Conservation (phyloP, 176 grass and related monocot genomes). For the Secale cereale region DNA sequence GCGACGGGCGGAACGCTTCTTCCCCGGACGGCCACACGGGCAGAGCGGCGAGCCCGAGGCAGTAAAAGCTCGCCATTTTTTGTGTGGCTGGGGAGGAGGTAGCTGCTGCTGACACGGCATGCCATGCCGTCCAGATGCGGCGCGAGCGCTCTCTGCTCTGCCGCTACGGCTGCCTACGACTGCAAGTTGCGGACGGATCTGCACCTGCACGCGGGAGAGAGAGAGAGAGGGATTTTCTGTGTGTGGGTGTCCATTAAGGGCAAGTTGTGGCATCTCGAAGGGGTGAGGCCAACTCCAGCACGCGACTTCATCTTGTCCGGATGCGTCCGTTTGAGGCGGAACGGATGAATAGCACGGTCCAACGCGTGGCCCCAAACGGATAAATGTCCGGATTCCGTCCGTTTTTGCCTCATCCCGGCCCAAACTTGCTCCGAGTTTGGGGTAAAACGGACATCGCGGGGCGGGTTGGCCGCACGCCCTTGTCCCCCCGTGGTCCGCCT, state of each 20-base stretch:
- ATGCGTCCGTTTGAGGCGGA: no score
- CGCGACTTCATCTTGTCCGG: no score
- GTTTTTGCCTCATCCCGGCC: no score
- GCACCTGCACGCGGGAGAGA: not conserved
- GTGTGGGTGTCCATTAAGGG: not conserved
- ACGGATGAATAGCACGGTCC: no score
- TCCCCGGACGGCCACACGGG: not conserved
- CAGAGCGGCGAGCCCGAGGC: no score
- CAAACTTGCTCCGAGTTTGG: no score
- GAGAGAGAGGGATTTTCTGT: not conserved
- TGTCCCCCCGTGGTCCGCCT: no score
- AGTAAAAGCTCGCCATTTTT: not conserved
- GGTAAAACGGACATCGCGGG: no score
- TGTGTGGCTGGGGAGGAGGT: conserved; percentile 26
- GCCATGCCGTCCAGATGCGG: not conserved
- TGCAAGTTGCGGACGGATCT: conserved; percentile 20
- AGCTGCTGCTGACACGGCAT: not conserved
- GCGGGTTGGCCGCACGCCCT: no score
- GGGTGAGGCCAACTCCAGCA: no score
- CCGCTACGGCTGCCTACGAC: not conserved
- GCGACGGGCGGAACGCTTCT: not conserved
- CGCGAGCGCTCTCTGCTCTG: not conserved
- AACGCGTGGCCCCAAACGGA: no score
- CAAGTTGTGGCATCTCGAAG: not conserved
- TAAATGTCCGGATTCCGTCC: no score